Evolutionary conservation across 345 rosid genomes (phyloP).

Genomic region (Heritiera littoralis): DNA sequence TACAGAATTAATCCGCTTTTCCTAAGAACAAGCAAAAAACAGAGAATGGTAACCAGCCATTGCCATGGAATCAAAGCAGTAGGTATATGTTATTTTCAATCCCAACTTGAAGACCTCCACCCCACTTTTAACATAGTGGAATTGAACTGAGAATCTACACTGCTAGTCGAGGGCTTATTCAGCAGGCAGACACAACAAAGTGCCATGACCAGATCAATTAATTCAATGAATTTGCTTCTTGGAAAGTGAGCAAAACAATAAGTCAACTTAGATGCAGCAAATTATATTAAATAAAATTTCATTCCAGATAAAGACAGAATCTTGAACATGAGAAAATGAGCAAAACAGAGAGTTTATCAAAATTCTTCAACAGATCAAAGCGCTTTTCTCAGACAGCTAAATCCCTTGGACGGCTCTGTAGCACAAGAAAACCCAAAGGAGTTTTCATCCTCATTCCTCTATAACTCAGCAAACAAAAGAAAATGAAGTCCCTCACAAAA

Average conservation of each 20-base stretch:
- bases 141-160: neutral
- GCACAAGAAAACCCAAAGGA: conserved; percentile 65
- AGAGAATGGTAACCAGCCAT: neutral
- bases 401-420: conserved; percentile 62
- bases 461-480: conserved; percentile 20
- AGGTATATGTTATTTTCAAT: conserved; percentile 13
- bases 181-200: neutral
- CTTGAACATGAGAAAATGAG: conserved; percentile 15
- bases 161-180: neutral
- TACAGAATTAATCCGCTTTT: too few species aligned
- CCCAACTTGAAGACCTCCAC: neutral
- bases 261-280: neutral
- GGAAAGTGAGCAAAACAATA: neutral
- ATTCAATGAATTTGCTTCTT: neutral
- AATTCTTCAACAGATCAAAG: neutral
- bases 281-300: neutral
- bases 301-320: neutral
- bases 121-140: neutral
- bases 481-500: conserved; percentile 29
- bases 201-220: neutral
- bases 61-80: conserved; percentile 17
- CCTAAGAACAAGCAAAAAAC: neutral
- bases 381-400: neutral
- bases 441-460: conserved; percentile 15
- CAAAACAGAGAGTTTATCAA: neutral